Conservation (phyloP, 2,329 filamentous ascomycete genomes). For the Teratosphaeriaceae sp. region DNA sequence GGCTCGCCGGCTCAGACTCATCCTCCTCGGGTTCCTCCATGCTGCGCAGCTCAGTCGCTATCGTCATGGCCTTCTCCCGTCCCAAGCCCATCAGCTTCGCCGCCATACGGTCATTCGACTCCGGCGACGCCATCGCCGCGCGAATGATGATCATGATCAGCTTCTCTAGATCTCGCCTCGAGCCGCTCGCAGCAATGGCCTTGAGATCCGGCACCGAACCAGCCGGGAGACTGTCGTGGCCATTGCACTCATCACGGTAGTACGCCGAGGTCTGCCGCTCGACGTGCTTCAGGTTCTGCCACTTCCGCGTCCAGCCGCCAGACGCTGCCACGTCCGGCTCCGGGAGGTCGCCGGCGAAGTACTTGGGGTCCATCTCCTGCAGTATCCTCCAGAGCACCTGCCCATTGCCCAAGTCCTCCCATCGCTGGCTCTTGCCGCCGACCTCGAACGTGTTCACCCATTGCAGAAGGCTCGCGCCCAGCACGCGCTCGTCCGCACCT, state of each 20-base stretch:
- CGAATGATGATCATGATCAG: slow-evolving; percentile 45
- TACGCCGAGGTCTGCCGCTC: slow-evolving; percentile 43
- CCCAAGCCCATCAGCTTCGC: slow-evolving; percentile 27
- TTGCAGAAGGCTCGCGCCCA: slow-evolving; percentile 24
- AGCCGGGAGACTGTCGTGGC: slow-evolving; percentile 27
- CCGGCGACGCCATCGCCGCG: slow-evolving; percentile 41
- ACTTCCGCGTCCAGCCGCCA: slow-evolving; percentile 45
- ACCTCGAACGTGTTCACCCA: slow-evolving; percentile 41
- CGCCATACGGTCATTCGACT: slow-evolving; percentile 43
- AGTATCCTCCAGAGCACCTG: slow-evolving; percentile 43
- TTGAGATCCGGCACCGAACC: slow-evolving; percentile 41
- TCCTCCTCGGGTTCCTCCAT: slow-evolving; percentile 25
- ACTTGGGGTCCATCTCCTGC: slow-evolving; percentile 40
- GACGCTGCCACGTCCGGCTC: slow-evolving; percentile 37
- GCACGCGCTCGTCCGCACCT: slow-evolving; percentile 15
- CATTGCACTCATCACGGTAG: slow-evolving; percentile 40
- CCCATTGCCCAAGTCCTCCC: slow-evolving; percentile 42
- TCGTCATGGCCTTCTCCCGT: slow-evolving; percentile 26
- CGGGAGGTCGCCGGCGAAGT: slow-evolving; percentile 43
- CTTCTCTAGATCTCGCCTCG: slow-evolving; percentile 30
- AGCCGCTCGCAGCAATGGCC: slow-evolving; percentile 41
- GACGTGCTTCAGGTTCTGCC: slow-evolving; percentile 48
- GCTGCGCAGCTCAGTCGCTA: slow-evolving; percentile 26
- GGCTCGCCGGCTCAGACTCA: slow-evolving; percentile 21
- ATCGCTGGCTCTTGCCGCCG: slow-evolving; percentile 29